phyloP scores from a whole-genome alignment of 345 rosid species.

The Hibiscus mutabilis region DNA sequence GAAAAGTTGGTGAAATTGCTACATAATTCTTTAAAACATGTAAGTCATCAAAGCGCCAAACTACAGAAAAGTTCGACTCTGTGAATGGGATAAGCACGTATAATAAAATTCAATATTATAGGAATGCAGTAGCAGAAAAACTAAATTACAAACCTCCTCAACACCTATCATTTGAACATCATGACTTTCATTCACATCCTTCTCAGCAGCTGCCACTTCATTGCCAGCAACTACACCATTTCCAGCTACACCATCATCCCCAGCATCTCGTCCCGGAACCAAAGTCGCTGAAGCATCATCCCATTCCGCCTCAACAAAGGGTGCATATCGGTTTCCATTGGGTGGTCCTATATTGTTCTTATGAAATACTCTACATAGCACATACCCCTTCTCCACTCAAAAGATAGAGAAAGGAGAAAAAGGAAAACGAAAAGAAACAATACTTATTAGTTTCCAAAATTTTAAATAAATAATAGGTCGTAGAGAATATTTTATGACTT shows the following conservation, averaged over 20 bases:
- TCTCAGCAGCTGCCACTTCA: neutral
- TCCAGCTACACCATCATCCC: slow-evolving; percentile 27
- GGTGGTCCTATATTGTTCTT: slow-evolving; percentile 74
- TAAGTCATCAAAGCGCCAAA: neutral
- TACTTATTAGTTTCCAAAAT: neutral
- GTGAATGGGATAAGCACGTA: neutral
- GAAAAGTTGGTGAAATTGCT: neutral
- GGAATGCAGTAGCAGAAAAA: neutral
- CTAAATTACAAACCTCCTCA: slow-evolving; percentile 39
- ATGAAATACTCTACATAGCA: slow-evolving; percentile 41
- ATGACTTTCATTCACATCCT: slow-evolving; percentile 18
- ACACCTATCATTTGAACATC: slow-evolving; percentile 15
- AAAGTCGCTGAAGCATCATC: slow-evolving; percentile 46
- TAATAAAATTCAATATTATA: neutral
- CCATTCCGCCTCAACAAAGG: slow-evolving; percentile 79
- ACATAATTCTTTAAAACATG: neutral
- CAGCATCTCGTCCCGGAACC: slow-evolving; percentile 54
- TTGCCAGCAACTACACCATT: slow-evolving; percentile 21
- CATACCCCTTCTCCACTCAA: slow-evolving; percentile 52
- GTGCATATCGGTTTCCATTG: slow-evolving; percentile 72
- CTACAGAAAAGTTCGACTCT: neutral
- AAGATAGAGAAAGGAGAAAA: neutral
- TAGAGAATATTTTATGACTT: slow-evolving; percentile 1
- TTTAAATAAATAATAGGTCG: neutral
- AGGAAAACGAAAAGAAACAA: neutral